These are phyloP conservation scores for Cercospora brassicicola DNA, from an alignment of 2,329 filamentous ascomycete species.

Conservation along the genomic window DNA sequence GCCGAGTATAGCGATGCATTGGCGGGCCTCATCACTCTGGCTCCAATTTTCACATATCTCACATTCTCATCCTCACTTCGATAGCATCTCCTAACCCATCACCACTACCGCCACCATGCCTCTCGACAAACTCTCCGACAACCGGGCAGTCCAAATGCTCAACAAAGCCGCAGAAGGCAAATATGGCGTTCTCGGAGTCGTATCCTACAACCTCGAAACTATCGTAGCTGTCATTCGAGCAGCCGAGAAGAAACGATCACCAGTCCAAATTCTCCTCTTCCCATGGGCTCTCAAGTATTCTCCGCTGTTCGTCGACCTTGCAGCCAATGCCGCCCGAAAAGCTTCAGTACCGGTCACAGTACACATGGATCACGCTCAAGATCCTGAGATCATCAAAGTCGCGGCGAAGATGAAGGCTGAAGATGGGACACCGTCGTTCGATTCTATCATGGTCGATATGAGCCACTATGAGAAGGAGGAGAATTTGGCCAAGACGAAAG, in stretches of 20 bases:
- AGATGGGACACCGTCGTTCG: slow-evolving; percentile 54
- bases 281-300: slow-evolving; percentile 72
- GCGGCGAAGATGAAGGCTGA: slow-evolving; percentile 37
- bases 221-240: slow-evolving; percentile 68
- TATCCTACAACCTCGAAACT: slow-evolving; percentile 60
- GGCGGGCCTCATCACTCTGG: background rate
- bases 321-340: slow-evolving; percentile 46
- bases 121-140: slow-evolving; percentile 30
- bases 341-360: slow-evolving; percentile 47
- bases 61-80: background rate
- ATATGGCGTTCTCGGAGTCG: slow-evolving; percentile 39
- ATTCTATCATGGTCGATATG: slow-evolving; percentile 78
- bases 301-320: slow-evolving; percentile 50
- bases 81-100: background rate
- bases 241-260: slow-evolving; percentile 65
- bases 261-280: slow-evolving; percentile 71
- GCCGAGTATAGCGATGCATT: background rate
- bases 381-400: slow-evolving; percentile 41
- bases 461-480: slow-evolving; percentile 69
- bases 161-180: slow-evolving; percentile 37
- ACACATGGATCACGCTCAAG: slow-evolving; percentile 52
- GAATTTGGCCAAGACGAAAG: slow-evolving; percentile 64
- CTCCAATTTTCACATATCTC: background rate
- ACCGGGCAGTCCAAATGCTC: slow-evolving; percentile 38
- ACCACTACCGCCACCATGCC: slow-evolving; percentile 20